A percentile compares a stretch with the other conserved stretches of the same genome.
Conservation (phyloP, 2,329 filamentous ascomycete species). For the Cladosporium sp. region DNA sequence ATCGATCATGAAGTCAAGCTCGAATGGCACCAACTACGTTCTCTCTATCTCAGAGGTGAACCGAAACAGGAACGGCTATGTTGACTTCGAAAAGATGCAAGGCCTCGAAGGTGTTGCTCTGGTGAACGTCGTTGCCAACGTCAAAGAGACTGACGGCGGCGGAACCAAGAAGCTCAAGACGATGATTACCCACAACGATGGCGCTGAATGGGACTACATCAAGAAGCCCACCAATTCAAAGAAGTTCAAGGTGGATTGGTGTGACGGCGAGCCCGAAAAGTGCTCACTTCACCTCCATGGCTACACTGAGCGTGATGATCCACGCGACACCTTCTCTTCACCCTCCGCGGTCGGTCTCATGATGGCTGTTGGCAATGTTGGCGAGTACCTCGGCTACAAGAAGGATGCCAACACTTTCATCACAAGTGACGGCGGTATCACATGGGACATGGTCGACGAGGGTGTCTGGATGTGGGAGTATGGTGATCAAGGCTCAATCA, state of each 20-base stretch:
- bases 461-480: constrained; percentile 91
- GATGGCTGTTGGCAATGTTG: constrained; percentile 90
- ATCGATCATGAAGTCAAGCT: constrained; percentile 95
- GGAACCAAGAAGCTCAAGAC: constrained; percentile 77
- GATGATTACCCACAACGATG: constrained; percentile 95
- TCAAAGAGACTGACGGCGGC: constrained; percentile 58
- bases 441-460: constrained; percentile 80
- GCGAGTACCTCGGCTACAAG: constrained; percentile 60
- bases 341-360: constrained; percentile 84
- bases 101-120: constrained; percentile 86
- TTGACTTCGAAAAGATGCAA: constrained; percentile 95
- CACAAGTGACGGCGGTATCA: constrained; percentile 84
- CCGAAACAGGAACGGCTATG: constrained; percentile 69
- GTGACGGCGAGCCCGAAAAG: constrained; percentile 57
- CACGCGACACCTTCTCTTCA: constrained; percentile 81
- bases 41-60: constrained; percentile 79
- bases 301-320: constrained; percentile 85
- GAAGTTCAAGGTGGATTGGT: constrained; percentile 67
- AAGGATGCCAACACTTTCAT: constrained; percentile 85
- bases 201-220: constrained; percentile 77
- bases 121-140: constrained; percentile 80
- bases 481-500: constrained; percentile 89
- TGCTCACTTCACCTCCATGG: constrained; percentile 92
- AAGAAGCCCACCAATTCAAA: constrained; percentile 66
- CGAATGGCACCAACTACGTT: constrained; percentile 93